phyloP scores from a whole-genome alignment of 352 stramenopile genomes.

The Thraustotheca clavata region DNA sequence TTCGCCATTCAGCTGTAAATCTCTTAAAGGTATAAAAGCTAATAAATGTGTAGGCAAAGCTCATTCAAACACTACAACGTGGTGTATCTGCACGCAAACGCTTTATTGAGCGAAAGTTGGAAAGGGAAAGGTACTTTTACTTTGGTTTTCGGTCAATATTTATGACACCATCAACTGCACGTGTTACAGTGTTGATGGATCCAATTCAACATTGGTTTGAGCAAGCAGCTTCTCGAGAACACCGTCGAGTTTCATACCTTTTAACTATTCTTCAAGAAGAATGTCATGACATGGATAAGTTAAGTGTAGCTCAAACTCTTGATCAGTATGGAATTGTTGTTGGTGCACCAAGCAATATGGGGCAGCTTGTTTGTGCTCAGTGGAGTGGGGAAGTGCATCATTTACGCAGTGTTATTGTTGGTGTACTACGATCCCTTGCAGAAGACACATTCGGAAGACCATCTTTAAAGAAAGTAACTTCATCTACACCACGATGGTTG shows the following conservation, averaged over 20 bases:
- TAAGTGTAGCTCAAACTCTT: conserved; percentile 34
- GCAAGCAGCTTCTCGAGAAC: conserved; percentile 33
- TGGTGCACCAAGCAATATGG: conserved; percentile 41
- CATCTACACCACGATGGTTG: conserved; percentile 38
- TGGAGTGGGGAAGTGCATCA: neutral
- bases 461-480: conserved; percentile 27
- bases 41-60: conserved; percentile 9
- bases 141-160: conserved; percentile 60
- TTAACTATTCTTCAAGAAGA: conserved; percentile 39
- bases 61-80: conserved; percentile 59
- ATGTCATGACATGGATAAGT: no score
- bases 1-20: conserved; percentile 40
- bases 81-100: conserved; percentile 44
- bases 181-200: conserved; percentile 29
- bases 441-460: conserved; percentile 59
- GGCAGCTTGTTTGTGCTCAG: conserved; percentile 29
- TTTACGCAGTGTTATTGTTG: conserved; percentile 8
- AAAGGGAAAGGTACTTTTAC: conserved; percentile 53
- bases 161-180: conserved; percentile 30
- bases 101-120: conserved; percentile 46
- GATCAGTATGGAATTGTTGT: conserved; percentile 60
- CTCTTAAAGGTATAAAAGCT: neutral
- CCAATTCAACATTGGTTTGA: conserved; percentile 30
- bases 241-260: conserved; percentile 44
- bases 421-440: conserved; percentile 39